phyloP scores from a whole-genome alignment of 2,329 filamentous ascomycete species.

The Fusarium cicatricum region DNA sequence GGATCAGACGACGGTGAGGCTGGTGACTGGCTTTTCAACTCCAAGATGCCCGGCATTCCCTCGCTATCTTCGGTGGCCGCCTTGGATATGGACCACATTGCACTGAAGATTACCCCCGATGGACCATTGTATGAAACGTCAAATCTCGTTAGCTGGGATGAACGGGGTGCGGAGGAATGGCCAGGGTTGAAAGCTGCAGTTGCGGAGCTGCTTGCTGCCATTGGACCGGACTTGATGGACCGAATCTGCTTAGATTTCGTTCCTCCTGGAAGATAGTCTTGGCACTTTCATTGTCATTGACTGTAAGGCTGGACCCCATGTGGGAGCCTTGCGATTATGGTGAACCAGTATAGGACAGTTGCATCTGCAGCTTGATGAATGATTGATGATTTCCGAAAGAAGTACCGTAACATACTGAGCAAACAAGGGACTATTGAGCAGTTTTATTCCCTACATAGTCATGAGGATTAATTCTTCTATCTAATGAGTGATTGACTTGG shows the following conservation, averaged over 20 bases:
- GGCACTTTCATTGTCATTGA: neutral
- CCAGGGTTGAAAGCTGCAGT: conserved; percentile 67
- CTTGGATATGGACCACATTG: conserved; percentile 67
- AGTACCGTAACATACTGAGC: too few relatives aligned
- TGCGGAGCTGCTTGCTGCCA: conserved; percentile 71
- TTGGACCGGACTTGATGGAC: conserved; percentile 67
- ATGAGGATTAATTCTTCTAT: too few relatives aligned
- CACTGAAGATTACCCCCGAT: conserved; percentile 56
- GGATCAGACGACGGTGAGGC: conserved; percentile 34
- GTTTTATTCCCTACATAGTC: too few relatives aligned
- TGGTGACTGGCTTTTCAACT: conserved; percentile 58
- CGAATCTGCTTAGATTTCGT: conserved; percentile 67
- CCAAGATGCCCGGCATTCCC: conserved; percentile 73
- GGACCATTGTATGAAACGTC: conserved; percentile 53
- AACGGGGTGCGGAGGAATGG: conserved; percentile 57
- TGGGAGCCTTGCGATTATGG: neutral
- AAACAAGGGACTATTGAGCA: too few relatives aligned
- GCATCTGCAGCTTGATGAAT: too few relatives aligned
- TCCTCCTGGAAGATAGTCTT: conserved; percentile 4
- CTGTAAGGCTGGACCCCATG: neutral
- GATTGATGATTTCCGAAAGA: too few relatives aligned
- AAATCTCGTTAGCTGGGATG: conserved; percentile 68
- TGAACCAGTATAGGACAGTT: too few relatives aligned
- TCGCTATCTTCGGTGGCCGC: conserved; percentile 60
- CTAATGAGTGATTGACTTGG: too few relatives aligned